Evolutionary conservation across 345 rosid species (phyloP), one percentile per base, ranked within the genome.

Genomic region (Eucalyptus caleyi): DNA sequence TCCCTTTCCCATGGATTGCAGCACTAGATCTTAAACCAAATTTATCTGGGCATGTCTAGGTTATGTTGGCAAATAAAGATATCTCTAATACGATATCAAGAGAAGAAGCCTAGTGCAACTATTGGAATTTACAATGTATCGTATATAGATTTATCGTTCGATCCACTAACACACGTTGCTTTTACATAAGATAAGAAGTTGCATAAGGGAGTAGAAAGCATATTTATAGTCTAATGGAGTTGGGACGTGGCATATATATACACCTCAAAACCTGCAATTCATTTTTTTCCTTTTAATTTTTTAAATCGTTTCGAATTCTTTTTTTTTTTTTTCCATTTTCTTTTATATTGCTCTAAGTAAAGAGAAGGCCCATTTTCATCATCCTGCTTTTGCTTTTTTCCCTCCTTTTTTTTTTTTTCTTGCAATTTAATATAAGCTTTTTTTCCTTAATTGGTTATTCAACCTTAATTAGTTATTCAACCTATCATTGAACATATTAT

Each of bases 131-230:
- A 1, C 6, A 0, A 24, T 59, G 65, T 59, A 26, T 26, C 1
- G 1, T 3, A 40, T 40, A 5, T 40, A 1, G 7, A 40, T 40
- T 40, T 1, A 1, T 40, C 65, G 6, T 59, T 59, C 14, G 15
- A 26, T 26, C 15, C 15, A 26, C 4, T 5, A 1, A 26, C 0
- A 26, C 1, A 0, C 7, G 1, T 26, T 26, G 0, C 0, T 24
- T 59, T 26, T 26, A 26, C 1, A 59, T 26, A 60, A 26, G 1
- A 27, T 60, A 60, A 60, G 15, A 60, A 23, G 65, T 23, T 11
- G 65, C 14, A 0, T 11, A 59, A 59, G 13, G 65, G 30, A 59
- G 65, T 10, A 59, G 30, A 59, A 24, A 59, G 65, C 13, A 24
- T 56, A 11, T 23, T 11, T 23, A 56, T 56, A 24, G 3, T 59